Base-by-base conservation (phyloP, 2,329 filamentous ascomycete species). In the Xylariaceae sp. region DNA sequence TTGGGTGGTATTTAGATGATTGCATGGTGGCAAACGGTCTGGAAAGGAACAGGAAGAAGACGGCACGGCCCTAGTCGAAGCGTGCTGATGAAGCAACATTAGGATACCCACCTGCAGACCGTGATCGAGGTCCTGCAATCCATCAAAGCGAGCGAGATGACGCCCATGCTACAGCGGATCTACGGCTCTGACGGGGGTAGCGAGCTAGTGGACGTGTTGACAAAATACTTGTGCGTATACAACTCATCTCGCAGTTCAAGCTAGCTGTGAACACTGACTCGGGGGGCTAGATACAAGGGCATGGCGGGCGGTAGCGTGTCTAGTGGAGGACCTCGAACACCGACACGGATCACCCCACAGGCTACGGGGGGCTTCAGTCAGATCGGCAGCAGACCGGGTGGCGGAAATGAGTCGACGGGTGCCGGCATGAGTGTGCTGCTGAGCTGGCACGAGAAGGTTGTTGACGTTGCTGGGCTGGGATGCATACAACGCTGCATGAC, bases 391-490 rank as follows among this genome's bases (percentile, higher is more conserved):
- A 74, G 84, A 48, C 79, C 83, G 6, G 79, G 77, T 21, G 76
- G 67, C 7, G 70, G 77, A 30, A 82, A 78, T 69, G 84, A 87
- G 69, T 88, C 90, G 40, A 87, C 91, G 58, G 89, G 91, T 29
- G 87, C 92, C 52, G 89, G 88, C 48, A 97, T 97, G 94, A 97
- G 94, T 70, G 94, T 99, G 45, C 73, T 99, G 70, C 78, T 99
- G 63, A 97, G 92, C 75, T 99, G 94, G 94, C 94, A 99, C 71
- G 94, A 99, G 80, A 99, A 97, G 82, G 83, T 97, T 58, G 91
- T 97, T 4, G 94, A 99, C 68, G 86, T 97, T 67, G 91, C 92
- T 30, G 94, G 94, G 20, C 80, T 92, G 63, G 94, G 94, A 37
- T 91, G 89, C 72, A 94, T 99, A 74, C 90, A 92, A 59, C 85